Conservation (phyloP, 1,284 basidiomycete genomes). For the Cystobasidiaceae sp. region DNA sequence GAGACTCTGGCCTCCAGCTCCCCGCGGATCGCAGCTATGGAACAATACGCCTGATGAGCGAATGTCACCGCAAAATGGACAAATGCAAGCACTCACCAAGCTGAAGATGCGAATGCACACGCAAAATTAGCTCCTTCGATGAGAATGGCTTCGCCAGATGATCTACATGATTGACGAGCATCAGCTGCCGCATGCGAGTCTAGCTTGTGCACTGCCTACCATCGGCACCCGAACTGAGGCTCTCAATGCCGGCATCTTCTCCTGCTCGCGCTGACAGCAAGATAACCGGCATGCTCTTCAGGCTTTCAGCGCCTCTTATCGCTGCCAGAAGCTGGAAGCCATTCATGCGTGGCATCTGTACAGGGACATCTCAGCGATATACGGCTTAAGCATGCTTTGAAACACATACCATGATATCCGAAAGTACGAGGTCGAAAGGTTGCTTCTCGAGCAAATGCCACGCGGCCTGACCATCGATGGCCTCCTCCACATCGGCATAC, state of each 20-base stretch:
- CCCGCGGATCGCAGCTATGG: slow-evolving; percentile 36
- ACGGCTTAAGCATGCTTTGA: slow-evolving; percentile 33
- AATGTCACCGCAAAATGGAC: too few relatives aligned
- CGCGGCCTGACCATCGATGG: slow-evolving; percentile 37
- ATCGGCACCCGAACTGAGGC: slow-evolving; percentile 41
- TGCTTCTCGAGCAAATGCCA: slow-evolving; percentile 35
- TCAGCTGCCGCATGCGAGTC: neutral
- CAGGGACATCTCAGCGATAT: neutral
- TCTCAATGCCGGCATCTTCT: slow-evolving; percentile 40
- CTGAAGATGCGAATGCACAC: slow-evolving; percentile 41
- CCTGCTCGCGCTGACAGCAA: slow-evolving; percentile 42
- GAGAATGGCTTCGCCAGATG: slow-evolving; percentile 42
- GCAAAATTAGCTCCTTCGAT: slow-evolving; percentile 40
- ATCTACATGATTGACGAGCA: neutral
- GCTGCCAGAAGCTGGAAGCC: slow-evolving; percentile 39
- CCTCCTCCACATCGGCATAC: slow-evolving; percentile 38
- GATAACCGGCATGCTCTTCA: slow-evolving; percentile 39
- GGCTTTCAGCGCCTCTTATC: slow-evolving; percentile 34
- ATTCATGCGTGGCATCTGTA: slow-evolving; percentile 35
- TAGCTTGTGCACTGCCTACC: slow-evolving; percentile 34
- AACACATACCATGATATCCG: slow-evolving; percentile 41
- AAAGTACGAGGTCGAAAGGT: slow-evolving; percentile 38
- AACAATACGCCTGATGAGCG: too few relatives aligned
- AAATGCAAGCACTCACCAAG: slow-evolving; percentile 11
- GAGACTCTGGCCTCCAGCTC: slow-evolving; percentile 41